Evolutionary conservation across 306 rosid species (phyloP).

Genomic region (Psophocarpus tetragonolobus): DNA sequence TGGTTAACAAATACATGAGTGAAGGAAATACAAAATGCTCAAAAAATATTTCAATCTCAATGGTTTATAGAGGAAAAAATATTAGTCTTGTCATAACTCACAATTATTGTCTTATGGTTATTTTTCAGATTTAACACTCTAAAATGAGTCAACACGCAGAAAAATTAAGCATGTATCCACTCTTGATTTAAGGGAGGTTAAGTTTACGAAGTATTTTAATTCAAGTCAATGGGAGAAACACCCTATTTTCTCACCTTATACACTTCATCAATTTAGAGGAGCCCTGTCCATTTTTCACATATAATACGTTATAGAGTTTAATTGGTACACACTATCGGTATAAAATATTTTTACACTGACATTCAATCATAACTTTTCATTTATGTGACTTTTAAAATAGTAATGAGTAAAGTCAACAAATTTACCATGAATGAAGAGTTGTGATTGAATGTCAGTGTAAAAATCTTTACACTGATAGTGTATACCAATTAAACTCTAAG

Average conservation of each 20-base stretch:
- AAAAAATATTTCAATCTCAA: neutral
- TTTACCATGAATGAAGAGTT: no score
- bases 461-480: no score
- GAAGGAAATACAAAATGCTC: neutral
- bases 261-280: neutral
- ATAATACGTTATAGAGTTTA: slow-evolving; percentile 5
- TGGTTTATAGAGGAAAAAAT: neutral
- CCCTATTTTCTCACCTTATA: neutral
- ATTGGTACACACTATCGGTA: no score
- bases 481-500: no score
- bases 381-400: no score
- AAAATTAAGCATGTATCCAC: neutral
- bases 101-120: neutral
- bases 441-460: no score
- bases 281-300: neutral
- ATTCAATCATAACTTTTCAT: no score
- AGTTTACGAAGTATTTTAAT: no score
- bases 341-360: no score
- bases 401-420: no score
- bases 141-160: neutral
- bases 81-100: neutral
- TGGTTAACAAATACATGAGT: neutral
- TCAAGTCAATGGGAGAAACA: neutral
- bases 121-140: neutral
- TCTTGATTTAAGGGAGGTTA: neutral